Evolutionary conservation across 192 early-diverging fungal species (phyloP).

Genomic region (Gigaspora rosea): DNA sequence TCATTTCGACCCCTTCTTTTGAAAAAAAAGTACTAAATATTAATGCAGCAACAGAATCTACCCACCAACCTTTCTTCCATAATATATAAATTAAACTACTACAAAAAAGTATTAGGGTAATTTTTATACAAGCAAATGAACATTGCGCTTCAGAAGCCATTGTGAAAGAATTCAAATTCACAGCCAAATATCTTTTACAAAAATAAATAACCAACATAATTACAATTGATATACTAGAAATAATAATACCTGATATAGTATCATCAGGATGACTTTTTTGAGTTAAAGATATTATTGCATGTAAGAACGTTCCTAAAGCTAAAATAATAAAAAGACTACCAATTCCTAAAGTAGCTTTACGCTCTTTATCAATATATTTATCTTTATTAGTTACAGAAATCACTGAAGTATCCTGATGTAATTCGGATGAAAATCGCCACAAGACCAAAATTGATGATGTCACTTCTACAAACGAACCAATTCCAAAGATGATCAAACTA

Average conservation of each 20-base stretch:
- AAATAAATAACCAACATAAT: slow-evolving; percentile 16
- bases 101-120: not conserved
- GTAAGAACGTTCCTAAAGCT: slow-evolving; percentile 17
- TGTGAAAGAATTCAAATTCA: slow-evolving; percentile 15
- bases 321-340: slow-evolving; percentile 13
- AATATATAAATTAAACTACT: slow-evolving; percentile 15
- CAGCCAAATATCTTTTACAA: slow-evolving; percentile 1
- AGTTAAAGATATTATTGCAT: slow-evolving; percentile 9
- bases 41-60: slow-evolving; percentile 18
- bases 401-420: not conserved
- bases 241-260: slow-evolving; percentile 2
- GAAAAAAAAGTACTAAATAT: slow-evolving; percentile 12
- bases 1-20: slow-evolving; percentile 7
- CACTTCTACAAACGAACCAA: not conserved
- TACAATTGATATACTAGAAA: slow-evolving; percentile 18
- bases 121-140: slow-evolving; percentile 29
- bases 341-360: slow-evolving; percentile 17
- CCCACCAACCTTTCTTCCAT: slow-evolving; percentile 16
- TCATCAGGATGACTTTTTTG: slow-evolving; percentile 6
- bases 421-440: not conserved
- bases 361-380: not conserved
- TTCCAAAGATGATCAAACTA: not conserved
- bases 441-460: not conserved
- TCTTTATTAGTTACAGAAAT: not conserved
- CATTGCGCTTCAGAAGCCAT: slow-evolving; percentile 26